phyloP scores from a whole-genome alignment of 352 stramenopile species.

The Phytophthora hybrid region DNA sequence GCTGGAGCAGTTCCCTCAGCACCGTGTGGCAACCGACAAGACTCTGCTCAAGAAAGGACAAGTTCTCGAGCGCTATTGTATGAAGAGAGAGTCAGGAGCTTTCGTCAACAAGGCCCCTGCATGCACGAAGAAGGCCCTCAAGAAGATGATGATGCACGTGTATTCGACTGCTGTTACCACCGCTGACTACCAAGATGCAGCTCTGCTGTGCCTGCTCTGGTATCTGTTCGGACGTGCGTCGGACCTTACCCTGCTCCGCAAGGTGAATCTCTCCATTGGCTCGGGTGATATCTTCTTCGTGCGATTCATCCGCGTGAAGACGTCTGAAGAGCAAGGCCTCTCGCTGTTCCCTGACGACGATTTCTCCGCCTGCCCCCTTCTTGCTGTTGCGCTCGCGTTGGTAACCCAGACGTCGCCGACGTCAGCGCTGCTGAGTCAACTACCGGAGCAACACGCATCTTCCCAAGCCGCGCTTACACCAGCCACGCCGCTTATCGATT shows the following conservation, averaged over 20 bases:
- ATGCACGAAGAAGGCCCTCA: constrained; percentile 16
- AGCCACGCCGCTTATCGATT: too few species aligned
- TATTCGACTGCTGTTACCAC: constrained; percentile 16
- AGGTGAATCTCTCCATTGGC: background rate
- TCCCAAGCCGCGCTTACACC: too few species aligned
- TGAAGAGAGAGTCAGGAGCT: constrained; percentile 4
- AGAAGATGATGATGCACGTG: constrained; percentile 16
- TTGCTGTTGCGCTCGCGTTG: background rate
- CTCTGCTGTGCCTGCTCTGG: constrained; percentile 28
- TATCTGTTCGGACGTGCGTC: constrained; percentile 19
- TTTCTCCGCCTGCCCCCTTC: constrained; percentile 14
- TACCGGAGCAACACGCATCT: too few species aligned
- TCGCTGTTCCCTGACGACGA: background rate
- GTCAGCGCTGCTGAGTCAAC: too few species aligned
- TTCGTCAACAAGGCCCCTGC: constrained; percentile 20
- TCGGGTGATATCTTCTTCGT: constrained; percentile 5
- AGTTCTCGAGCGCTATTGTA: constrained; percentile 21
- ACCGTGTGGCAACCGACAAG: constrained; percentile 9
- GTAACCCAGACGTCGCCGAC: background rate
- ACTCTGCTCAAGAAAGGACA: constrained; percentile 27
- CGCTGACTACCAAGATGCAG: constrained; percentile 27
- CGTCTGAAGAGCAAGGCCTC: constrained; percentile 8
- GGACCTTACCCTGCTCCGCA: background rate
- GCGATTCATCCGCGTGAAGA: constrained; percentile 1
- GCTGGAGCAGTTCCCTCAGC: constrained; percentile 20